These are phyloP conservation scores for Capillidium rhysosporum DNA, from an alignment of 371 early-diverging fungal species.

Conservation along the genomic window DNA sequence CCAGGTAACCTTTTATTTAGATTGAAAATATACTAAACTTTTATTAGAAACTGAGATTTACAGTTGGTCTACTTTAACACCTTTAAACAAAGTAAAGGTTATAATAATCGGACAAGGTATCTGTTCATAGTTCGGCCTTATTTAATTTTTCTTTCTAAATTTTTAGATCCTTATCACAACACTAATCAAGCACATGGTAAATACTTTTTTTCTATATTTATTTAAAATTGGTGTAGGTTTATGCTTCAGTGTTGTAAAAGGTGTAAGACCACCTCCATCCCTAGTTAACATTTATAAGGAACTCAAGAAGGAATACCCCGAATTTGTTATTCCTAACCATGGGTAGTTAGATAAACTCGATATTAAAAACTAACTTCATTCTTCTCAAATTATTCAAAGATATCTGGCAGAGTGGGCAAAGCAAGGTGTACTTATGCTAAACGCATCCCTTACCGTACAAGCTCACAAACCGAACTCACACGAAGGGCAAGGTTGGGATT, in stretches of 20 bases:
- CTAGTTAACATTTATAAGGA: conserved; percentile 86
- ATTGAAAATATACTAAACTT: neutral
- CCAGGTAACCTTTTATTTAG: conserved; percentile 19
- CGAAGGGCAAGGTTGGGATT: conserved; percentile 74
- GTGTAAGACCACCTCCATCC: conserved; percentile 68
- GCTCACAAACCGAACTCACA: conserved; percentile 73
- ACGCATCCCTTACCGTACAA: conserved; percentile 84
- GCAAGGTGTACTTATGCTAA: conserved; percentile 90
- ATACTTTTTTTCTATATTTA: neutral
- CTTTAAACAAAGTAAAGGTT: conserved; percentile 40
- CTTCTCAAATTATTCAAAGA: conserved; percentile 17
- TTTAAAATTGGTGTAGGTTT: conserved; percentile 15
- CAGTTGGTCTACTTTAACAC: conserved; percentile 54
- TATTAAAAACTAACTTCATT: neutral
- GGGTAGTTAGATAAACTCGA: conserved; percentile 16
- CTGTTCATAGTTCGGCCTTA: neutral
- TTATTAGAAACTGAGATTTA: conserved; percentile 40
- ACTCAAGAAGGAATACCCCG: conserved; percentile 43
- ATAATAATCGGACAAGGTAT: conserved; percentile 82
- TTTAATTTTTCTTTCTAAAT: neutral
- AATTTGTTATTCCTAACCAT: conserved; percentile 32
- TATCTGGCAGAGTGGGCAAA: conserved; percentile 63
- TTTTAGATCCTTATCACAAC: conserved; percentile 94
- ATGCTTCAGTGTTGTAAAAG: conserved; percentile 68
- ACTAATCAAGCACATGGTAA: conserved; percentile 78